Evolutionary conservation across 2,329 filamentous ascomycete species (phyloP).

Genomic region (Diaporthe citri): DNA sequence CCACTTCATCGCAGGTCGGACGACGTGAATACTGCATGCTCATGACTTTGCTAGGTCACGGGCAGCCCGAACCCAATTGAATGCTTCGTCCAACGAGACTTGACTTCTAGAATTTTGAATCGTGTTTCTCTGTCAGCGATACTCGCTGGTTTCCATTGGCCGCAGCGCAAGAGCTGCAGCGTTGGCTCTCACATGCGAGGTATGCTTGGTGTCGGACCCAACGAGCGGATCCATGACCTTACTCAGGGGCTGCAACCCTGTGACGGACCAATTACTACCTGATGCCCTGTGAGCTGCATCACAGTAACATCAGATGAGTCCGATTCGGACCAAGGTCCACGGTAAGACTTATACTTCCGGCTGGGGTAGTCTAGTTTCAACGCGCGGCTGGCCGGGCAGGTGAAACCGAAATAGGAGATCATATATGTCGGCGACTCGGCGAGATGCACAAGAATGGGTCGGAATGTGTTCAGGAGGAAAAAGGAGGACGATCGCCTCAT

Average conservation of each 20-base stretch:
- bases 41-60: neutral
- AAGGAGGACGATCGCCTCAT: neutral
- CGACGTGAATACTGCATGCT: neutral
- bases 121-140: neutral
- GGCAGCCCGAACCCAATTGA: neutral
- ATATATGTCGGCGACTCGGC: neutral
- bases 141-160: neutral
- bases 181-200: slow-evolving; percentile 1
- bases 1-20: neutral
- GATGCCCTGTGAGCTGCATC: neutral
- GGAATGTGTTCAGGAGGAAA: neutral
- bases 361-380: slow-evolving; percentile 23
- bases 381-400: slow-evolving; percentile 3
- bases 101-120: neutral
- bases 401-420: slow-evolving; percentile 13
- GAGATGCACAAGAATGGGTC: neutral
- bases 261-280: slow-evolving; percentile 14
- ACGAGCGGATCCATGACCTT: slow-evolving; percentile 11
- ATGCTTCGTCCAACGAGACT: neutral
- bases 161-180: neutral
- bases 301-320: slow-evolving; percentile 19
- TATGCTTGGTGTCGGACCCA: neutral
- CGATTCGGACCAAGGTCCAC: slow-evolving; percentile 17
- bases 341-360: neutral
- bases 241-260: slow-evolving; percentile 2